A percentile compares a stretch with the other conserved stretches of the same genome.
Evolutionary conservation across 2,329 filamentous ascomycete genomes (phyloP).

Genomic region (Botrytis fragariae): DNA sequence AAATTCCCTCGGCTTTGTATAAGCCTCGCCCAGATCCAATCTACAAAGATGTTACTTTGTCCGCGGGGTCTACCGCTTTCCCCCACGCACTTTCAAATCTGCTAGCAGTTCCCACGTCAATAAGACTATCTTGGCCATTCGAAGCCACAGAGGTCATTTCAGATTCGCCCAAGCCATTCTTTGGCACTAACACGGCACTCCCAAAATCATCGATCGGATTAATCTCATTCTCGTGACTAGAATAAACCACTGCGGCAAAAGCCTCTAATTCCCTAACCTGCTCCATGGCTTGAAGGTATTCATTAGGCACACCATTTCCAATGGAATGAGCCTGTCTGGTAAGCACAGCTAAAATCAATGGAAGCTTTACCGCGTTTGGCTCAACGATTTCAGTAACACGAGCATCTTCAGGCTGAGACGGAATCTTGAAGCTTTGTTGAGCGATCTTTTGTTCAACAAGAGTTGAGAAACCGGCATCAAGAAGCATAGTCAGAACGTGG

Average conservation of each 20-base stretch:
- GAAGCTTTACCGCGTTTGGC: slow-evolving; percentile 65
- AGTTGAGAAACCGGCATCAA: slow-evolving; percentile 82
- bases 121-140: slow-evolving; percentile 48
- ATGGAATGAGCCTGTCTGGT: slow-evolving; percentile 89
- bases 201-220: slow-evolving; percentile 36
- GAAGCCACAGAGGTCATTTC: slow-evolving; percentile 24
- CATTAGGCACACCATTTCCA: slow-evolving; percentile 72
- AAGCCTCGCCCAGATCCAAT: slow-evolving; percentile 16
- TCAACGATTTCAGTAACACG: slow-evolving; percentile 53
- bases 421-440: slow-evolving; percentile 70
- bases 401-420: slow-evolving; percentile 37
- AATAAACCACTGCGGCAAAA: slow-evolving; percentile 84
- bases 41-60: slow-evolving; percentile 23
- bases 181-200: slow-evolving; percentile 24
- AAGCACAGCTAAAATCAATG: slow-evolving; percentile 84
- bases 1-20: neutral
- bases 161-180: slow-evolving; percentile 23
- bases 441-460: slow-evolving; percentile 82
- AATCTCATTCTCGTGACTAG: slow-evolving; percentile 74
- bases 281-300: slow-evolving; percentile 73
- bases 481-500: slow-evolving; percentile 78
- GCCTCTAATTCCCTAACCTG: slow-evolving; percentile 72
- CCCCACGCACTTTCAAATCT: slow-evolving; percentile 70
- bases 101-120: slow-evolving; percentile 50
- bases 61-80: slow-evolving; percentile 51